A percentile compares a stretch with the other conserved stretches of the same genome.
Evolutionary conservation across 2,329 filamentous ascomycete genomes (phyloP).

Genomic region (Cyphellophora europaea): DNA sequence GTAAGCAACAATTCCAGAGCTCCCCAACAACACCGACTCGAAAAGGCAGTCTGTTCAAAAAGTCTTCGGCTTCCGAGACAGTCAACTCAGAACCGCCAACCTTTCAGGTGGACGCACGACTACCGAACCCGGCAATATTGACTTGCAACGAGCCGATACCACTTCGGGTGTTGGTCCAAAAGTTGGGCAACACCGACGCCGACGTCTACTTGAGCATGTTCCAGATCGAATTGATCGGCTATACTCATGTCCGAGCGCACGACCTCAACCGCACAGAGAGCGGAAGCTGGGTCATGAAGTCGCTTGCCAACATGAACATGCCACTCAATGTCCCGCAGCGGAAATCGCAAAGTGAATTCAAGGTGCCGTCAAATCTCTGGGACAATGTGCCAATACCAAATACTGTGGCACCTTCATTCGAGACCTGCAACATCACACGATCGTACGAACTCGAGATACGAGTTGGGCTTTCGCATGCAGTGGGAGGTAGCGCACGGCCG

Average conservation of each 20-base stretch:
- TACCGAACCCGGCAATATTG: conserved; percentile 79
- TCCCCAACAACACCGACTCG: conserved; percentile 28
- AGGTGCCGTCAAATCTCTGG: conserved; percentile 62
- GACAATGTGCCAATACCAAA: conserved; percentile 63
- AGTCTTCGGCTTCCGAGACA: conserved; percentile 16
- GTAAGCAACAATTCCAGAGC: conserved; percentile 52
- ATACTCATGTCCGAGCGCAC: conserved; percentile 70
- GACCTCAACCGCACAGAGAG: conserved; percentile 62
- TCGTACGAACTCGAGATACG: conserved; percentile 76
- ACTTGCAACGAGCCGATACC: conserved; percentile 84
- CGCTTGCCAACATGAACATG: conserved; percentile 61
- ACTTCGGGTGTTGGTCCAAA: conserved; percentile 69
- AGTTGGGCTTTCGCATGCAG: conserved; percentile 67
- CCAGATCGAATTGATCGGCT: conserved; percentile 72
- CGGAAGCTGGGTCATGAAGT: conserved; percentile 66
- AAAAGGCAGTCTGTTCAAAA: conserved; percentile 53
- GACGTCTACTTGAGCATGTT: conserved; percentile 67
- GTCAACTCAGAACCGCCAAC: conserved; percentile 33
- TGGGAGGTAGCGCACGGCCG: conserved; percentile 44
- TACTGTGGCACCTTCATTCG: conserved; percentile 77
- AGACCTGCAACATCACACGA: conserved; percentile 77
- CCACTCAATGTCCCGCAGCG: conserved; percentile 53
- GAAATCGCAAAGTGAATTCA: conserved; percentile 56
- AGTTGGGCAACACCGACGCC: conserved; percentile 59
- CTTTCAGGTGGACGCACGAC: conserved; percentile 69